Percentiles rank a stretch among this genome's conserved stretches.
phyloP scores from a whole-genome alignment of 495 filamentous ascomycete species.

The Zalerion maritima region DNA sequence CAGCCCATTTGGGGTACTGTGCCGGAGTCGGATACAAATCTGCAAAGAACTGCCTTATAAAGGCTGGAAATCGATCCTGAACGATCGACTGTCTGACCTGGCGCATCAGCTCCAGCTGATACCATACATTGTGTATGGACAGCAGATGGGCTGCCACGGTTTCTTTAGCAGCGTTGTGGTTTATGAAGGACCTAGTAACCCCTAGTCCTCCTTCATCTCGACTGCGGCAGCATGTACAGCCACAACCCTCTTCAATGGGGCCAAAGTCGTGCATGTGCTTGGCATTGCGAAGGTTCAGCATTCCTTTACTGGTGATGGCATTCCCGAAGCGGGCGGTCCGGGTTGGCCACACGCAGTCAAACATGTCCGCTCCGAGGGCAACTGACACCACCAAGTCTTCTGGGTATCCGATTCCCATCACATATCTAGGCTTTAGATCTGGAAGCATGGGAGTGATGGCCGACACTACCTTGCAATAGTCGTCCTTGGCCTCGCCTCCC shows the following conservation, averaged over 20 bases:
- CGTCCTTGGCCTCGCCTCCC: conserved; percentile 55
- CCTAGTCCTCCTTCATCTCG: conserved; percentile 56
- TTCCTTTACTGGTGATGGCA: conserved; percentile 68
- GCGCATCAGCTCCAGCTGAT: conserved; percentile 70
- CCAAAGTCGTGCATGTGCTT: conserved; percentile 63
- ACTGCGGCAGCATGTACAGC: conserved; percentile 62
- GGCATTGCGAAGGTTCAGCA: conserved; percentile 69
- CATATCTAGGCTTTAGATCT: conserved; percentile 84
- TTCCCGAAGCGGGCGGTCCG: conserved; percentile 92
- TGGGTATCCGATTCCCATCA: conserved; percentile 96
- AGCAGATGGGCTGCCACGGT: conserved; percentile 90
- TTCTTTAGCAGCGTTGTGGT: conserved; percentile 87
- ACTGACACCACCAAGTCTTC: conserved; percentile 87
- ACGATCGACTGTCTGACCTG: conserved; percentile 62
- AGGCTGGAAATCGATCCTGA: conserved; percentile 66
- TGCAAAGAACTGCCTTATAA: conserved; percentile 62
- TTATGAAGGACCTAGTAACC: conserved; percentile 75
- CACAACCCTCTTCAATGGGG: conserved; percentile 69
- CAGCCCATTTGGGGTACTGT: conserved; percentile 69
- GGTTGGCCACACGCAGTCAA: conserved; percentile 98
- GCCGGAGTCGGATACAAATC: conserved; percentile 52
- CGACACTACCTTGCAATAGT: conserved; percentile 52
- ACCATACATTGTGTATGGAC: conserved; percentile 90
- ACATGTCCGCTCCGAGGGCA: conserved; percentile 95
- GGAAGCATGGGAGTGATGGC: conserved; percentile 77